A percentile compares a stretch with the other conserved stretches of the same genome.
Evolutionary conservation across 805 yeast species (phyloP).

Genomic region (Myxozyma vanderwaltii): DNA sequence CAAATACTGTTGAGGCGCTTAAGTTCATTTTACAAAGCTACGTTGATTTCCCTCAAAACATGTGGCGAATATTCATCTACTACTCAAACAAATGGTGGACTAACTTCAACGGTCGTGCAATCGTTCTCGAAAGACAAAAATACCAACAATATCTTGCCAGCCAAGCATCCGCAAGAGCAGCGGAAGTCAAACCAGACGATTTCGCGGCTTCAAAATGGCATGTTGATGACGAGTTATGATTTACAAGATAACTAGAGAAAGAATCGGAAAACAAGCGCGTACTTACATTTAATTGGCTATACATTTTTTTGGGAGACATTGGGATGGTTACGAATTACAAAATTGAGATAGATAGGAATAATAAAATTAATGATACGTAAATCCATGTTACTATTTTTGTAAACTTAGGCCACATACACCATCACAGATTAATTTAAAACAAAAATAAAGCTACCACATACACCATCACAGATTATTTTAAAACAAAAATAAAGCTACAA

Average conservation of each 20-base stretch:
- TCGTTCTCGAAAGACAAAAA: slow-evolving; percentile 13
- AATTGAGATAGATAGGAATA: not conserved
- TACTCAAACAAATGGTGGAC: slow-evolving; percentile 68
- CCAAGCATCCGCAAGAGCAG: slow-evolving; percentile 1
- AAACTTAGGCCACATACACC: no score
- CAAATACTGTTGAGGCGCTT: slow-evolving; percentile 60
- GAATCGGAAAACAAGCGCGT: not conserved
- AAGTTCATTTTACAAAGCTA: slow-evolving; percentile 68
- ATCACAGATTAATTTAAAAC: no score
- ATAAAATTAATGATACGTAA: no score
- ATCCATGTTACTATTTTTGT: no score
- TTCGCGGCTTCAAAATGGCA: not conserved
- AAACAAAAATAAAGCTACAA: not conserved
- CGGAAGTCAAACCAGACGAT: not conserved
- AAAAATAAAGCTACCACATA: not conserved
- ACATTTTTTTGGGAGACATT: not conserved
- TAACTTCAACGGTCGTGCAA: slow-evolving; percentile 63
- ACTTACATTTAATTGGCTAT: not conserved
- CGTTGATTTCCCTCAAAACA: slow-evolving; percentile 63
- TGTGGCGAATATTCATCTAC: slow-evolving; percentile 54
- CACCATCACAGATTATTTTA: no score
- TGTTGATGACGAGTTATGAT: slow-evolving; percentile 11
- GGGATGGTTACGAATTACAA: not conserved
- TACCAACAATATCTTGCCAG: slow-evolving; percentile 1
- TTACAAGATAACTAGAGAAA: not conserved